Evolutionary conservation across 129 eudicot genomes (phyloP).

Genomic region (Helianthus tuberosus): DNA sequence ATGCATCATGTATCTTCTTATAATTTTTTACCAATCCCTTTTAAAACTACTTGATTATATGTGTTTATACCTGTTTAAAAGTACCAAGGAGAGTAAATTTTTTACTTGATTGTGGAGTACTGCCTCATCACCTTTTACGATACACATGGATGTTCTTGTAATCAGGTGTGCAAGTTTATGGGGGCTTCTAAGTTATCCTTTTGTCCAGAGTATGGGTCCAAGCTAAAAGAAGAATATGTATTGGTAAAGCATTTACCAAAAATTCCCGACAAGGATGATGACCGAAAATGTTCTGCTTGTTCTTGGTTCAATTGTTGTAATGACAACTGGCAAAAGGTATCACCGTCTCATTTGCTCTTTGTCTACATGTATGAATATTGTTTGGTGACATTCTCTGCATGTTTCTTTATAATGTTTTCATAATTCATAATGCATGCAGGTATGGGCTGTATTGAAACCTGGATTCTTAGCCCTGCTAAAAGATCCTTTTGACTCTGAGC

Average conservation of each 20-base stretch:
- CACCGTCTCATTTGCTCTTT: too few relatives aligned
- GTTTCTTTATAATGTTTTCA: conserved; percentile 14
- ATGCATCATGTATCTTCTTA: conserved; percentile 5
- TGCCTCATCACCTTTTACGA: conserved; percentile 13
- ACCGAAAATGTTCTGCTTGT: conserved; percentile 68
- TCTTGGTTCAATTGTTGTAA: conserved; percentile 83
- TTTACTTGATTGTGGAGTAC: conserved; percentile 10
- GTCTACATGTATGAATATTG: too few relatives aligned
- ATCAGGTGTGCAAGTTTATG: conserved; percentile 92
- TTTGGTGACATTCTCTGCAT: not conserved
- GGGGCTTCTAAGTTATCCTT: conserved; percentile 93
- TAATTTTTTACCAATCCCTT: conserved; percentile 1
- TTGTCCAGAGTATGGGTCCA: conserved; percentile 95
- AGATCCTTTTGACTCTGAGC: conserved; percentile 87
- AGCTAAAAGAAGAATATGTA: conserved; percentile 91
- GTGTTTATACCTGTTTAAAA: conserved; percentile 21
- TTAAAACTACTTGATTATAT: conserved; percentile 1
- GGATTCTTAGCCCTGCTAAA: conserved; percentile 92
- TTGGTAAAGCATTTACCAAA: conserved; percentile 87
- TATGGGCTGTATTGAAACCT: conserved; percentile 98
- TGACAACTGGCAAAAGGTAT: conserved; percentile 98
- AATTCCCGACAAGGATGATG: conserved; percentile 56
- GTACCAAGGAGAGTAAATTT: not conserved
- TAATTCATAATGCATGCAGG: conserved; percentile 50
- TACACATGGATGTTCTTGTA: conserved; percentile 13